Evolutionary conservation across 2,329 filamentous ascomycete genomes (phyloP).

Genomic region (Meredithiella fracta): DNA sequence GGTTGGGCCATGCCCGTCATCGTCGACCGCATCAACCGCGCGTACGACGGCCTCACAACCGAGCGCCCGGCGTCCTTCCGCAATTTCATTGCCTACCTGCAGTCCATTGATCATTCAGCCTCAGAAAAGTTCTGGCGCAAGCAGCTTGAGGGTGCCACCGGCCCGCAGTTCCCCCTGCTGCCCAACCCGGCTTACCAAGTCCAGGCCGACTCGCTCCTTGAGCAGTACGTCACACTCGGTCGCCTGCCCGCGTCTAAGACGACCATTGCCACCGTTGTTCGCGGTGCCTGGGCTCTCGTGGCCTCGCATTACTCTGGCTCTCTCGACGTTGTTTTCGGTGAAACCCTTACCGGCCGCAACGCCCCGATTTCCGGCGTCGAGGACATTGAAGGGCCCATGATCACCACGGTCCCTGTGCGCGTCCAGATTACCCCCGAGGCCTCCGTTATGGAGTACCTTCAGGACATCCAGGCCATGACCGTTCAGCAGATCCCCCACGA

Average conservation of each 20-base stretch:
- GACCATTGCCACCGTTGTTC: constrained; percentile 38
- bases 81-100: constrained; percentile 33
- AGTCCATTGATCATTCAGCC: constrained; percentile 22
- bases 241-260: constrained; percentile 22
- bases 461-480: constrained; percentile 38
- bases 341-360: constrained; percentile 41
- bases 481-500: constrained; percentile 45
- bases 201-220: constrained; percentile 34
- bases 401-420: constrained; percentile 42
- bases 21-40: constrained; percentile 31
- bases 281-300: constrained; percentile 42
- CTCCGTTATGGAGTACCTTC: constrained; percentile 34
- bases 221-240: constrained; percentile 31
- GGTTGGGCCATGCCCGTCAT: constrained; percentile 38
- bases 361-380: constrained; percentile 31
- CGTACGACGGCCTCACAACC: constrained; percentile 22
- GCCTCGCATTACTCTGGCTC: constrained; percentile 35
- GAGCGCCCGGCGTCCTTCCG: constrained; percentile 23
- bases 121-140: constrained; percentile 32
- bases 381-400: constrained; percentile 43
- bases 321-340: constrained; percentile 39
- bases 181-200: constrained; percentile 32
- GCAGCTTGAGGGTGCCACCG: constrained; percentile 28
- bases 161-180: constrained; percentile 32
- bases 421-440: constrained; percentile 28